Evolutionary conservation across 2,329 filamentous ascomycete genomes (phyloP), one percentile per base, ranked within the genome.

Genomic region (Polychaeton citri): DNA sequence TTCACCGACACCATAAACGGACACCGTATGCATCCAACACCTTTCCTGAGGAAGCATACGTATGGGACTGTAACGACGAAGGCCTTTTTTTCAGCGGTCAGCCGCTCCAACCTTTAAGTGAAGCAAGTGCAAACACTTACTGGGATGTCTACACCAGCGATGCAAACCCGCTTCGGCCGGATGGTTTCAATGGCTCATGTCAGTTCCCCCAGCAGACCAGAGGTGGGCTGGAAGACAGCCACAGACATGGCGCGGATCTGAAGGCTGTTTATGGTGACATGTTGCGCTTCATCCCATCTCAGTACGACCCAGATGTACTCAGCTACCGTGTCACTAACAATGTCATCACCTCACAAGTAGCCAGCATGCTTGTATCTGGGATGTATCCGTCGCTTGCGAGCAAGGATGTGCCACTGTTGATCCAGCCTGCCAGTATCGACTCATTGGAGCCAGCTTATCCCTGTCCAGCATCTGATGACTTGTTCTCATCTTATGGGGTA

Each of bases 1-100:
- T 87, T 34, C 83, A 90, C 51, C 72, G 84, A 35, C 84, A 90
- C 53, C 83, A 90, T 58, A 90, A 90, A 54, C 73, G 84, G 16
- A 90, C 82, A 0, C 82, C 82, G 0, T 90, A 90, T 53, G 72
- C 79, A 2, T 67, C 70, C 36, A 92, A 90, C 52, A 74, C 76
- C 0, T 88, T 90, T 48, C 82, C 82, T 0, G 62, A 72, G 1
- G 84, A 90, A 53, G 62, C 72, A 0, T 81, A 83, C 51, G 60
- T 63, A 13, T 90, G 82, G 83, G 59, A 79, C 51, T 90, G 83
- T 54, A 63, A 74, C 38, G 75, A 85, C 43, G 67, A 78, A 46
- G 76, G 69, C 0, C 66, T 87, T 2, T 85, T 75, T 58, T 78
- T 76, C 56, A 83, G 79, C 44, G 78, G 74, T 8, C 61, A 75